Evolutionary conservation across 2,329 filamentous ascomycete species (phyloP), one percentile per base, ranked within the genome.

Genomic region (Cytospora mali): DNA sequence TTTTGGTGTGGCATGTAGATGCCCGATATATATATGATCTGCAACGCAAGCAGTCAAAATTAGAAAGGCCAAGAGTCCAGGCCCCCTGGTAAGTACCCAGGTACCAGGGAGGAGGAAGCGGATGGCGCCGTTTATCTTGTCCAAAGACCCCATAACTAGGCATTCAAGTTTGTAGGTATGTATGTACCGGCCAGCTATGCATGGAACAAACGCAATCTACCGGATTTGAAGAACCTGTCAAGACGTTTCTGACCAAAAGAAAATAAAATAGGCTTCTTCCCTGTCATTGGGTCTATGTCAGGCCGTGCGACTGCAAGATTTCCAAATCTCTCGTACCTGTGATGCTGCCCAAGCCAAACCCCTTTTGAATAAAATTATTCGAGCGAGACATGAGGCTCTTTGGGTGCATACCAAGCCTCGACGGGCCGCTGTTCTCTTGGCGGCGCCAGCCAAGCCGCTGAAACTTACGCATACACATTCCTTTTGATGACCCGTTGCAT

Each of bases 391-490:
- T 29, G 14, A 21, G 31, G 50, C 50, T 31, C 18, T 42, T 42
- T 35, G 27, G 35, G n/a, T 50, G 48, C 35, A 48, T 52, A 52
- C 35, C 58, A 28, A 60, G 46, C 53, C 50, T 60, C 33, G 50
- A 60, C 58, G 58, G 52, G 50, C 53, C 58, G 58, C 49, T 33
- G 27, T 42, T 60, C 58, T 60, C 58, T 60, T 60, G 58, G 58
- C 58, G 48, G 42, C 57, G 21, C 27, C 23, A 33, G 18, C 28
- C 7, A 23, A 21, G 18, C 21, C 18, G 13, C 31, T 23, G n/a
- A 13, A 23, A 4, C 18, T 13, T 53, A 18, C 14, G 7, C 27
- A 53, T 10, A 21, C 51, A 13, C 28, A 14, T n/a, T 52, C 14
- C 27, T 49, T 21, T 29, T 51, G 23, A 52, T 7, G 18, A 53